Evolutionary conservation across 2,329 filamentous ascomycete genomes (phyloP), one percentile per base, ranked within the genome.

Genomic region (Diplodia intermedia): DNA sequence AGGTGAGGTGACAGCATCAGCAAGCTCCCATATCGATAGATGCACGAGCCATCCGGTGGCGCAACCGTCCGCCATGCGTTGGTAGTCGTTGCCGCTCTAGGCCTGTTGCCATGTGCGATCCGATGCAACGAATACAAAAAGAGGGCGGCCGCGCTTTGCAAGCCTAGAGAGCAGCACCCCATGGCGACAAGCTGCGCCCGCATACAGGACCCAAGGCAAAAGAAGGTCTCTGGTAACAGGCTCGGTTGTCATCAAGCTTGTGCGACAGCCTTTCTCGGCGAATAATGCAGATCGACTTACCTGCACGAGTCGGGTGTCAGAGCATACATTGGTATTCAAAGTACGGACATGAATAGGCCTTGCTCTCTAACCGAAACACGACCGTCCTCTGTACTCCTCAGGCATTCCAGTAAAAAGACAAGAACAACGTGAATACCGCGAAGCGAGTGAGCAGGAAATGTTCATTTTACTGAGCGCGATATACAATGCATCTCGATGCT

Each of bases 1-100:
- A 36, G 31, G 60, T 36, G 36, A 52, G 26, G 43, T 50, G 47
- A 52, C 43, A 36, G 43, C 33, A 63, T 52, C 43, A 33, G 23
- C 29, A 38, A 26, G 18, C n/a, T 38, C 26, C 47, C 26, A 29
- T 63, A 63, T 63, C 60, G 60, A 63, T 63, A 63, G 31, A 52
- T 38, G 60, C 60, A 63, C 60, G 60, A 52, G 60, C 43, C 60
- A 63, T 38, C 8, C 1, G 26, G 47, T 52, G 60, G 18, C 47
- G 43, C 14, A 12, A 63, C 40, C 43, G 29, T 8, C 15, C 20
- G 55, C 20, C 11, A 18, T 18, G 4, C 5, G 40, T 31, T 18
- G 38, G 11, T 49, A 63, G 29, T 63, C 1, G 23, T 61, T 61
- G 57, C 57, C 57, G 40, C 40, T 31, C 4, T 6, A 3, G 20